These are phyloP conservation scores for Pichia exigua DNA, from an alignment of 805 yeast species.

Conservation along the genomic window DNA sequence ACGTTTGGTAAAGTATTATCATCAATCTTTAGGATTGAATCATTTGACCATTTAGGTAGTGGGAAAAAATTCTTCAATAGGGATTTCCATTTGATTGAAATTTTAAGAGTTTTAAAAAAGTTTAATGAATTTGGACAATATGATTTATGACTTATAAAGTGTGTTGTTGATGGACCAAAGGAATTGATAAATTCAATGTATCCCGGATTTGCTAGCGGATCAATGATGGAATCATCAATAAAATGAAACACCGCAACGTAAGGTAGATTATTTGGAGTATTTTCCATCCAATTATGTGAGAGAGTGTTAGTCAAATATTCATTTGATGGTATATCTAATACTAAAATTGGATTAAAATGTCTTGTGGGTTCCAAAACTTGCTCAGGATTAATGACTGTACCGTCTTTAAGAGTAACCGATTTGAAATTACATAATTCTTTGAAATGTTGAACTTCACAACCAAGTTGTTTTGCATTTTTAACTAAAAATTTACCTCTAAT, in stretches of 20 bases:
- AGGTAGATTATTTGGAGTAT: slow-evolving; percentile 5
- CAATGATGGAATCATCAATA: slow-evolving; percentile 45
- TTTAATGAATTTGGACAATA: slow-evolving; percentile 55
- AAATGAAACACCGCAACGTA: slow-evolving; percentile 63
- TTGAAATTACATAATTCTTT: slow-evolving; percentile 54
- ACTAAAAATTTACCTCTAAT: slow-evolving; percentile 71
- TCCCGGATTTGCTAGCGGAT: slow-evolving; percentile 33
- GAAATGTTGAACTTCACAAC: slow-evolving; percentile 57
- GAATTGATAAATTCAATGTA: slow-evolving; percentile 44
- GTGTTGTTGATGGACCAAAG: slow-evolving; percentile 47
- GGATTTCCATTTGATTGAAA: slow-evolving; percentile 49
- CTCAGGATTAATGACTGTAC: slow-evolving; percentile 51
- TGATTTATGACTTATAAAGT: slow-evolving; percentile 65
- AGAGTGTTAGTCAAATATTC: slow-evolving; percentile 34
- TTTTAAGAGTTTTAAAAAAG: slow-evolving; percentile 46
- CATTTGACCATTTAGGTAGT: slow-evolving; percentile 29
- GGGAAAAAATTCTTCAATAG: slow-evolving; percentile 40
- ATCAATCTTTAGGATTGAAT: slow-evolving; percentile 25
- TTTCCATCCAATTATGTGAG: slow-evolving; percentile 17
- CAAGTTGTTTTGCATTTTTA: slow-evolving; percentile 55
- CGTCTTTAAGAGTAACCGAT: slow-evolving; percentile 49
- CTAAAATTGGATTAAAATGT: slow-evolving; percentile 48
- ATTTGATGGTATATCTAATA: slow-evolving; percentile 64
- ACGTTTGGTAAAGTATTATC: slow-evolving; percentile 11
- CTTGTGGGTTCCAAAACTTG: slow-evolving; percentile 66